Base-by-base conservation (phyloP, 192 early-diverging fungal species). In the Hyaloraphidium curvatum region DNA sequence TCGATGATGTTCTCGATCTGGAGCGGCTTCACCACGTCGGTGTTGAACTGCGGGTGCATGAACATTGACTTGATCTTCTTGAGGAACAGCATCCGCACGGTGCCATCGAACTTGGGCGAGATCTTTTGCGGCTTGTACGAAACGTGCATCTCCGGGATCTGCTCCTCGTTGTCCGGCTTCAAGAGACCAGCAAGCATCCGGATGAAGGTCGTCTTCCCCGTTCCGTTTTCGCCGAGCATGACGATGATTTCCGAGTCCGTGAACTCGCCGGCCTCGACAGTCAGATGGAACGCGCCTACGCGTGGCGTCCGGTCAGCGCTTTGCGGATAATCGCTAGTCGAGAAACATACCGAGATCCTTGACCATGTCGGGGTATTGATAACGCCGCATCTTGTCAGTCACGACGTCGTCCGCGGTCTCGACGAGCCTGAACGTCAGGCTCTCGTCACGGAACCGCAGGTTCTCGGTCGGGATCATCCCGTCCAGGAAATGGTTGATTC, bases 121-220 rank as follows among this genome's bases (percentile, higher is more conserved):
- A 97, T 97, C 79, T 89, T 97, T 66, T 97, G 93, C 52, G 93
- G 93, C 75, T 97, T 97, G 73, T 90, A 90, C 26, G 81, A 84
- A 26, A 97, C 88, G 55, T 80, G 77, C 55, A 97, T 69, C 66
- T 86, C 76, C 2, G 90, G 88, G 23, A 88, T 66, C 35, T 82
- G 71, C 27, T 79, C 74, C 25, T 86, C 80, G 40, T 71, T 70
- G 62, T 97, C 91, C 13, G 93, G 70, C 59, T 67, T 60, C 40
- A 91, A 59, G 26, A 62, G 50, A 65, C 93, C 91, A 41, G 93
- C 91, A 52, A 97, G 74, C 68, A 97, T 74, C 48, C 76, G 77
- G 59, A 97, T 94, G 62, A 97, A 90, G 16, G 93, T 97, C 16
- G 93, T 94, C 77, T 94, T 94, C 60, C 89, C 88, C 3, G 88